phyloP scores from a whole-genome alignment of 441 rosid genomes.

The Erodium texanum region DNA sequence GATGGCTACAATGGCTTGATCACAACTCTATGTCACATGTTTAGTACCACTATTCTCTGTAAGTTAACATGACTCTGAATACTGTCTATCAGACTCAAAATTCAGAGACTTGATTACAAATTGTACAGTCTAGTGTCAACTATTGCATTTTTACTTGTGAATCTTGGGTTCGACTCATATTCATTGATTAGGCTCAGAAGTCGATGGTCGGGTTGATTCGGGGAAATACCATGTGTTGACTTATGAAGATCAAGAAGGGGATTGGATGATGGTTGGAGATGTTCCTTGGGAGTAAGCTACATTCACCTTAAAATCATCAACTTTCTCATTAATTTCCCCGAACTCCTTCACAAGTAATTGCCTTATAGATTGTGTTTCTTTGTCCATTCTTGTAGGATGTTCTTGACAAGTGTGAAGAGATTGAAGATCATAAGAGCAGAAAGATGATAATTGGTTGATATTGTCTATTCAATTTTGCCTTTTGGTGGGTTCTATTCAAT shows the following conservation, averaged over 20 bases:
- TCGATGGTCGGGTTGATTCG: conserved; percentile 8
- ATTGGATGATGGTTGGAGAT: conserved; percentile 56
- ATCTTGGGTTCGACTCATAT: no score
- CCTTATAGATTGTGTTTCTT: neutral
- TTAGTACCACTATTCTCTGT: conserved; percentile 33
- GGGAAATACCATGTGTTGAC: conserved; percentile 32
- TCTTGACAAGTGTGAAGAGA: conserved; percentile 42
- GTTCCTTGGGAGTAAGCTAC: no score
- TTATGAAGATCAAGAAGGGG: conserved; percentile 53
- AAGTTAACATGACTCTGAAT: no score
- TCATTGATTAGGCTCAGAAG: conserved; percentile 16
- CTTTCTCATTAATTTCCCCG: no score
- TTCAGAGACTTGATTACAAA: no score
- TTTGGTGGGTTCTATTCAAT: no score
- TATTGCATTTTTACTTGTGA: no score
- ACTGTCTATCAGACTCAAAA: no score
- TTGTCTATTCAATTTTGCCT: no score
- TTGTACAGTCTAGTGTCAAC: no score
- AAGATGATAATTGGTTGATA: conserved; percentile 23
- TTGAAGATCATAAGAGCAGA: conserved; percentile 46
- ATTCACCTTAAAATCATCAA: no score
- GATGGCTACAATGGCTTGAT: conserved; percentile 32
- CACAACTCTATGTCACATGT: conserved; percentile 33
- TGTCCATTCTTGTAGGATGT: conserved; percentile 28
- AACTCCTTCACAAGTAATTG: neutral